phyloP scores from a whole-genome alignment of 2,329 filamentous ascomycete genomes.

The Samsoniella hepiali region DNA sequence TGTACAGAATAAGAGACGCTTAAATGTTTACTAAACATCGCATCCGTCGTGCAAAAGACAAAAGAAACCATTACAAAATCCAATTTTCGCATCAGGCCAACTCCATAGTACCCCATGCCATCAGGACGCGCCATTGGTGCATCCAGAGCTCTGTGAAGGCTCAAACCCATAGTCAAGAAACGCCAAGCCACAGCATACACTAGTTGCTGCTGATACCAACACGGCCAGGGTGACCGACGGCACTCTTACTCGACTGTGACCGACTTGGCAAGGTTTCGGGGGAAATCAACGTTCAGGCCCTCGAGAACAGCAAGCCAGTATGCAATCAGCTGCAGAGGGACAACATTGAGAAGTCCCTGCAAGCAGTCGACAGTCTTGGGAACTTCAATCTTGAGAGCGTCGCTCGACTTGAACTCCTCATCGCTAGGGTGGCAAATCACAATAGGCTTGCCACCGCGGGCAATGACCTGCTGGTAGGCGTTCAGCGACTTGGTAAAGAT shows the following conservation, averaged over 20 bases:
- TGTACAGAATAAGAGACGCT: background rate
- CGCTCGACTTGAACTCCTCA: conserved; percentile 79
- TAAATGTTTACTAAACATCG: conserved; percentile 2
- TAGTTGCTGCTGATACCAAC: background rate
- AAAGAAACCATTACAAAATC: background rate
- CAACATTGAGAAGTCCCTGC: conserved; percentile 95
- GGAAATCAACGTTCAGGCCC: conserved; percentile 97
- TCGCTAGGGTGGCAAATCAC: conserved; percentile 95
- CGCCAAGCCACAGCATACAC: background rate
- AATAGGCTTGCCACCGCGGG: conserved; percentile 91
- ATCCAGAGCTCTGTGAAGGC: background rate
- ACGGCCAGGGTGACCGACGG: background rate
- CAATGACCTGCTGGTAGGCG: conserved; percentile 98
- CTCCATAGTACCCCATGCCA: conserved; percentile 5
- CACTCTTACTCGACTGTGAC: conserved; percentile 88
- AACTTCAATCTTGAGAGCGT: conserved; percentile 96
- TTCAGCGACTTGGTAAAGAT: conserved; percentile 99
- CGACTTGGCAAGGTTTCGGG: conserved; percentile 96
- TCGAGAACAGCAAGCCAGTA: conserved; percentile 98
- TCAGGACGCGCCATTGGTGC: background rate
- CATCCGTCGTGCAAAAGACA: conserved; percentile 1
- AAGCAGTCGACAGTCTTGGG: conserved; percentile 92
- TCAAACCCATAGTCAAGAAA: conserved; percentile 4
- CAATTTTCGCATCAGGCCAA: conserved; percentile 13
- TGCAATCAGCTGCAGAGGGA: conserved; percentile 94